A percentile compares a stretch with the other conserved stretches of the same genome.
phyloP scores from a whole-genome alignment of 257 asterid genomes.

The Solanum infundibuliforme region DNA sequence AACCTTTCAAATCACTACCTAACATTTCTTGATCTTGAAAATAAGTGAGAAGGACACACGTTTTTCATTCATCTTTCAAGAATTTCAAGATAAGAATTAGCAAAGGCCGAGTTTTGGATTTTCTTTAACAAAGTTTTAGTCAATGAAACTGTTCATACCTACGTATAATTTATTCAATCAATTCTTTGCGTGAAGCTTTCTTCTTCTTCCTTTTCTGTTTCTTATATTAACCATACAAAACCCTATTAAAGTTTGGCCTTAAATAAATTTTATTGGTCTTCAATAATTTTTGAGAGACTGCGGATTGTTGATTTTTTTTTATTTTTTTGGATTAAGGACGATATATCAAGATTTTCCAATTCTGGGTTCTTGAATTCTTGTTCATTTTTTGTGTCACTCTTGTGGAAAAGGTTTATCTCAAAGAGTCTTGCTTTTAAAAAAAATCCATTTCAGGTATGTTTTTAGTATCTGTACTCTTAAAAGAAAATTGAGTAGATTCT shows the following conservation, averaged over 20 bases:
- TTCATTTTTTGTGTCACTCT: background rate
- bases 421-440: background rate
- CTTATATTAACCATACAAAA: background rate
- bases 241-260: background rate
- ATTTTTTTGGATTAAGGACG: background rate
- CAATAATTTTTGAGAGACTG: background rate
- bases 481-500: background rate
- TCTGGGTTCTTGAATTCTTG: background rate
- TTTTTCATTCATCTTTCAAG: background rate
- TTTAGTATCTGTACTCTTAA: background rate
- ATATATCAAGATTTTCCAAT: background rate
- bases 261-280: background rate
- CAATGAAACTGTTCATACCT: background rate
- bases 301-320: background rate
- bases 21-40: background rate
- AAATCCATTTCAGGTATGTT: background rate
- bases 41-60: background rate
- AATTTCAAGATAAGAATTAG: background rate
- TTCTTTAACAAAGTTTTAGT: background rate
- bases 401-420: background rate
- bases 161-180: background rate
- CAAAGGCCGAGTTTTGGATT: background rate
- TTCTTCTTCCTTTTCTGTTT: background rate
- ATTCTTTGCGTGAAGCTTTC: background rate
- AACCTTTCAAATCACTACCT: too few relatives aligned